Base-by-base conservation (phyloP, 2,329 filamentous ascomycete genomes). In the Kalmusia sp. region DNA sequence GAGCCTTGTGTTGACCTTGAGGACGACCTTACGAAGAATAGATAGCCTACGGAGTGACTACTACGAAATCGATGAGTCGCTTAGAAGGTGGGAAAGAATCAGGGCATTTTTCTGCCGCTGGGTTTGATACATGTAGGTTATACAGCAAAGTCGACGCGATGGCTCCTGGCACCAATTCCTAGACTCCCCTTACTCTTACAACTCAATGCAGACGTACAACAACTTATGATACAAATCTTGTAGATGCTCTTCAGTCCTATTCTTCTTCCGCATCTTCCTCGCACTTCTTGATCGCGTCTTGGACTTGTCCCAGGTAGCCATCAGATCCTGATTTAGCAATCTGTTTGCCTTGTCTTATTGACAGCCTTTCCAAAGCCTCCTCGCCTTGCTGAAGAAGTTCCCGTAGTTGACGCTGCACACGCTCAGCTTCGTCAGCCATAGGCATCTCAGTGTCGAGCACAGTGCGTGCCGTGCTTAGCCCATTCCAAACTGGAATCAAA, bases 401-500 rank as follows among this genome's bases (percentile, higher is more conserved):
- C 12, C 44, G 31, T 19, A 51, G 27, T 17, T 27, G 39, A 6
- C 48, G 38, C 48, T 69, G 59, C 25, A 52, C 53, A 22, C 57
- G 47, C 25, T 58, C 55, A 12, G 66, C 68, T 4, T 65, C 62
- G 2, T 59, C 49, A 1, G 62, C 59, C 45, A 64, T 58, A 7
- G 71, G 72, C 57, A 76, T 72, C 7, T 73, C 53, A 4, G 52
- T 51, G 8, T 74, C 74, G 0, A 80, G 70, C 4, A 80, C 72
- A 28, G 71, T 70, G 45, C 69, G 67, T 1, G 78, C 73, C 4
- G 79, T 69, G 40, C 61, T 67, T n/a, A 80, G 68, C n/a, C 73
- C 78, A 52, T 79, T 77, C 71, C 72, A 78, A 19, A 79, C 61
- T 11, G 75, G 70, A 8, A 78, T 59, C 4, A 68, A 62, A 3